Evolutionary conservation across 441 rosid genomes (phyloP).

Genomic region (Codiaeum variegatum): DNA sequence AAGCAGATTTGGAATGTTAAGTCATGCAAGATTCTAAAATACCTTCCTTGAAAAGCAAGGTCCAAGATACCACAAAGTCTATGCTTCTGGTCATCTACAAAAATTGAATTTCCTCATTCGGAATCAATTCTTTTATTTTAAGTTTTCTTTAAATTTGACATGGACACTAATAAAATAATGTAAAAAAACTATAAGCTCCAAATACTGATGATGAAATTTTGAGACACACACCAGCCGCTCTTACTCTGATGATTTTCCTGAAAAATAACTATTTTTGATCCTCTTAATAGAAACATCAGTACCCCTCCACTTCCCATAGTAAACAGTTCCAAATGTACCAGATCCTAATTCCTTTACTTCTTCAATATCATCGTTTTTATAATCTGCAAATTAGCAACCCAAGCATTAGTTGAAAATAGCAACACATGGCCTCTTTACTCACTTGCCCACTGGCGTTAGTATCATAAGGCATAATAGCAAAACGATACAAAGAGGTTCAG

Average conservation of each 20-base stretch:
- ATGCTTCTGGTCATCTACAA: neutral
- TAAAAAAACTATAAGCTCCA: neutral
- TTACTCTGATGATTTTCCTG: slow-evolving; percentile 74
- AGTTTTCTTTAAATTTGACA: neutral
- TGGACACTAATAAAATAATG: neutral
- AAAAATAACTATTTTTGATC: slow-evolving; percentile 80
- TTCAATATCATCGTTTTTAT: slow-evolving; percentile 77
- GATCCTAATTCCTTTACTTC: slow-evolving; percentile 81
- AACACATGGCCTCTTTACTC: neutral
- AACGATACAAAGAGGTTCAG: neutral
- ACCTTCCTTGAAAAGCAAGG: neutral
- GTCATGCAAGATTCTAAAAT: slow-evolving; percentile 1
- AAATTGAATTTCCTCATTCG: neutral
- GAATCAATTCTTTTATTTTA: neutral
- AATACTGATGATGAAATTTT: slow-evolving; percentile 3
- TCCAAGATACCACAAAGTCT: neutral
- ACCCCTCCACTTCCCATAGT: slow-evolving; percentile 90
- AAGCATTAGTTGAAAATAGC: neutral
- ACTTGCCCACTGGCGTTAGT: neutral
- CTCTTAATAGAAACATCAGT: slow-evolving; percentile 93
- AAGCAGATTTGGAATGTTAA: slow-evolving; percentile 4
- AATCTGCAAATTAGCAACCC: slow-evolving; percentile 37
- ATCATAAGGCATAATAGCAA: neutral
- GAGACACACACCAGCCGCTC: slow-evolving; percentile 60
- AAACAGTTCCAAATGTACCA: slow-evolving; percentile 92